Evolutionary conservation across 2,329 filamentous ascomycete genomes (phyloP).

Genomic region (Curvularia eragrostidis): DNA sequence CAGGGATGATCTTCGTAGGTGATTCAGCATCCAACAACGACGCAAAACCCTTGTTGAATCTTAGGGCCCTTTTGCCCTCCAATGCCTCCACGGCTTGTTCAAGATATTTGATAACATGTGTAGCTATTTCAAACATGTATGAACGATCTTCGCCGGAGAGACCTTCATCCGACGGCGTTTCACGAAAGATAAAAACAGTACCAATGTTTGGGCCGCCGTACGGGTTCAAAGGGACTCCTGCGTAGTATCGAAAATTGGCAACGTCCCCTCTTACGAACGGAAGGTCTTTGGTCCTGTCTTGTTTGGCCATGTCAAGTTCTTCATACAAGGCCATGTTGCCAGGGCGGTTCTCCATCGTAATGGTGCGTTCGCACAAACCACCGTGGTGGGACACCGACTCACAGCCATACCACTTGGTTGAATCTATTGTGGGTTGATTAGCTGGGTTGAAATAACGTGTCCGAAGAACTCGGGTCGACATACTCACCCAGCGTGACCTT

Average conservation of each 20-base stretch:
- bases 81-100: slow-evolving; percentile 15
- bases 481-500: slow-evolving; percentile 15
- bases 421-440: slow-evolving; percentile 8
- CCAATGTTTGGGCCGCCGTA: slow-evolving; percentile 16
- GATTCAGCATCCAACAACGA: slow-evolving; percentile 7
- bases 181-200: slow-evolving; percentile 11
- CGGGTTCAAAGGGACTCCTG: slow-evolving; percentile 14
- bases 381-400: slow-evolving; percentile 16
- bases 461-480: background rate
- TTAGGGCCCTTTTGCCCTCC: slow-evolving; percentile 10
- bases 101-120: slow-evolving; percentile 13
- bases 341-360: slow-evolving; percentile 10
- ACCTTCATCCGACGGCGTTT: slow-evolving; percentile 3
- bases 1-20: background rate
- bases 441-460: background rate
- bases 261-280: slow-evolving; percentile 13
- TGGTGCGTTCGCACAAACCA: slow-evolving; percentile 16
- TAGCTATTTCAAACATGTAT: slow-evolving; percentile 8
- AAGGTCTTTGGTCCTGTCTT: slow-evolving; percentile 13
- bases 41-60: slow-evolving; percentile 12
- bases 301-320: slow-evolving; percentile 11
- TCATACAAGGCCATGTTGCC: slow-evolving; percentile 15
- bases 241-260: slow-evolving; percentile 15
- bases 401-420: slow-evolving; percentile 16
- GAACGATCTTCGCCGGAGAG: slow-evolving; percentile 6